A percentile compares a stretch with the other conserved stretches of the same genome.
Conservation (phyloP, 768 basidiomycete genomes). For the Pleurotus tuoliensis region DNA sequence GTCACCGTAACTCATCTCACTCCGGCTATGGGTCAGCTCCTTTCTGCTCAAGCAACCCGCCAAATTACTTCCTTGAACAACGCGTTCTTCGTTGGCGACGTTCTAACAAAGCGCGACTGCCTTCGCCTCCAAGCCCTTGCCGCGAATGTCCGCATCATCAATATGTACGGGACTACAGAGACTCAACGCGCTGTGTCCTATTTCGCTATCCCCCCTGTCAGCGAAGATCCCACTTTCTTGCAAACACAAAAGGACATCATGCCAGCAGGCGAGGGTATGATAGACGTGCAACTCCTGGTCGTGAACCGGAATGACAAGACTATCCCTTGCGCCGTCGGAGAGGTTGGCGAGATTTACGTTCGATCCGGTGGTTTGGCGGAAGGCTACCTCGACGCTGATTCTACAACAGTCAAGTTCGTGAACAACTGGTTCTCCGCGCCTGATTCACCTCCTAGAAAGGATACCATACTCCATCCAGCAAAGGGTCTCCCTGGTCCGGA, state of each 20-base stretch:
- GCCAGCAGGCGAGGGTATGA: conserved; percentile 96
- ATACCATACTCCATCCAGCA: conserved; percentile 67
- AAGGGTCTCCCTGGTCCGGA: conserved; percentile 62
- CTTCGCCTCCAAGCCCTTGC: conserved; percentile 91
- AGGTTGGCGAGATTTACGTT: conserved; percentile 98
- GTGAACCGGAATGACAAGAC: conserved; percentile 87
- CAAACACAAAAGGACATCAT: conserved; percentile 95
- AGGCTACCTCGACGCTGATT: conserved; percentile 83
- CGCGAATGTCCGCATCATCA: conserved; percentile 88
- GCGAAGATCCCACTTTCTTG: conserved; percentile 85
- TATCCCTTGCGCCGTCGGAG: conserved; percentile 88
- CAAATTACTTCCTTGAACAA: conserved; percentile 84
- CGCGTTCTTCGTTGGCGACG: conserved; percentile 99
- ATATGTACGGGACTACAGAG: conserved; percentile 99
- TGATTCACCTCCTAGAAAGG: conserved; percentile 45
- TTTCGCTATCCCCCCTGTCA: conserved; percentile 84
- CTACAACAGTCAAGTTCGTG: conserved; percentile 90
- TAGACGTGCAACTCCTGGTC: conserved; percentile 94
- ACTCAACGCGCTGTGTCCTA: conserved; percentile 99
- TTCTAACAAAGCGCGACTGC: conserved; percentile 97
- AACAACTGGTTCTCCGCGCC: conserved; percentile 79
- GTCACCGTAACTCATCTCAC: conserved; percentile 98
- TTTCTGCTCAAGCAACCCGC: conserved; percentile 74
- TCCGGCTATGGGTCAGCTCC: conserved; percentile 97
- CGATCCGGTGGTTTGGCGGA: conserved; percentile 94